These are phyloP conservation scores for Malus orientalis DNA, from an alignment of 306 rosid genomes.

Conservation along the genomic window DNA sequence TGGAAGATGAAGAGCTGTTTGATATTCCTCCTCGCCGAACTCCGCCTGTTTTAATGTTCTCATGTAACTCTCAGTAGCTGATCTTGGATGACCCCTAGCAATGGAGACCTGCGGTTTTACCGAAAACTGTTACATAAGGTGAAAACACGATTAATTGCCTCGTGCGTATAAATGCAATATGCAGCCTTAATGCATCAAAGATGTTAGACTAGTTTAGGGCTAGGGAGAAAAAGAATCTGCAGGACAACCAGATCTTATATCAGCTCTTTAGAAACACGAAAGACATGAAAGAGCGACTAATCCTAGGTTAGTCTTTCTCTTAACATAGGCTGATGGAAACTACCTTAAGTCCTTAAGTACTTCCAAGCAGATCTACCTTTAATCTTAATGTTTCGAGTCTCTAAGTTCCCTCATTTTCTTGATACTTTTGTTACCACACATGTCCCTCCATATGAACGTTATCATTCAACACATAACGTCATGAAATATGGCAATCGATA, in stretches of 20 bases:
- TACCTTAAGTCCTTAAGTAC: not conserved
- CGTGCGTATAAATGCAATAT: not conserved
- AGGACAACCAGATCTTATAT: too few species aligned
- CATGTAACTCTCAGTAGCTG: slow-evolving; percentile 44
- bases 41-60: slow-evolving; percentile 39
- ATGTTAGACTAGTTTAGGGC: too few species aligned
- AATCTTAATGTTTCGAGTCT: not conserved
- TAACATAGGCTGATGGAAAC: not conserved
- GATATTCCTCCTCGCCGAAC: slow-evolving; percentile 46
- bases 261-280: too few species aligned
- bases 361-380: not conserved
- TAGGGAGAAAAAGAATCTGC: too few species aligned
- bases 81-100: slow-evolving; percentile 68
- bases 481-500: not conserved
- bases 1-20: slow-evolving; percentile 61
- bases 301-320: not conserved
- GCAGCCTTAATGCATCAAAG: not conserved
- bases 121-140: not conserved
- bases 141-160: not conserved
- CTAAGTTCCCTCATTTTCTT: not conserved
- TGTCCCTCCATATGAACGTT: not conserved
- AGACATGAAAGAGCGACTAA: too few species aligned
- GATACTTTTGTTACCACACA: too few species aligned
- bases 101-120: slow-evolving; percentile 45
- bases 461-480: not conserved